Base-by-base conservation (phyloP, 768 basidiomycete species). In the Lepiota brunneoincarnata region DNA sequence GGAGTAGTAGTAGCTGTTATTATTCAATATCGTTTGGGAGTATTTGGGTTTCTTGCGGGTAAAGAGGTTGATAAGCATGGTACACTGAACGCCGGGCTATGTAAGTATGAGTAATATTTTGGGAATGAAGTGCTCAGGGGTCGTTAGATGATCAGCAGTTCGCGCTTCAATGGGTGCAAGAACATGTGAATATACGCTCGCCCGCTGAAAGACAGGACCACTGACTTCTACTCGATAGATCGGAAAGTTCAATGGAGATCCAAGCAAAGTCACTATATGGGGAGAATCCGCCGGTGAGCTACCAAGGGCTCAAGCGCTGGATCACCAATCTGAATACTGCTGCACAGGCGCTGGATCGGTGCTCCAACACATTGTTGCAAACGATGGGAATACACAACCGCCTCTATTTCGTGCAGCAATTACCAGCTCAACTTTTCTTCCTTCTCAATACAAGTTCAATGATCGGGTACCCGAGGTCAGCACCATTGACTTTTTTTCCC, bases 11-110 rank as follows among this genome's bases (percentile, higher is more conserved):
- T 79, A 0, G 68, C 66, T 3, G 75, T 77, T n/a, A 51, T 72
- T 23, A 70, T 75, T 18, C 76, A 78, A 58, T 78, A 78, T 53
- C 69, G 76, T 15, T 56, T 80, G 2, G 77, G 77, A 1, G 58
- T 76, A 3, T 76, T 75, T 49, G 78, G 79, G 10, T 81, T 80
- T 61, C 61, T 82, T 34, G 51, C 79, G 26, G 76, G 79, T 0
- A 56, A 64, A 36, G 60, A 69, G 18, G 71, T 81, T 10, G 75
- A 80, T 51, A 58, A 68, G 4, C 65, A 65, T 5, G 80, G 80
- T 5, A 69, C 58, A 3, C 59, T 79, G 45, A 82, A 82, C 42
- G 77, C 75, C 15, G 80, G 79, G n/a, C 57, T 82, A 45, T 65
- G 80, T 81, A 54, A 54, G 75, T 68, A 21, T 10, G 28, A 4